Evolutionary conservation across 192 early-diverging fungal species (phyloP), one percentile per base, ranked within the genome.

Genomic region (Coemansia sp.): DNA sequence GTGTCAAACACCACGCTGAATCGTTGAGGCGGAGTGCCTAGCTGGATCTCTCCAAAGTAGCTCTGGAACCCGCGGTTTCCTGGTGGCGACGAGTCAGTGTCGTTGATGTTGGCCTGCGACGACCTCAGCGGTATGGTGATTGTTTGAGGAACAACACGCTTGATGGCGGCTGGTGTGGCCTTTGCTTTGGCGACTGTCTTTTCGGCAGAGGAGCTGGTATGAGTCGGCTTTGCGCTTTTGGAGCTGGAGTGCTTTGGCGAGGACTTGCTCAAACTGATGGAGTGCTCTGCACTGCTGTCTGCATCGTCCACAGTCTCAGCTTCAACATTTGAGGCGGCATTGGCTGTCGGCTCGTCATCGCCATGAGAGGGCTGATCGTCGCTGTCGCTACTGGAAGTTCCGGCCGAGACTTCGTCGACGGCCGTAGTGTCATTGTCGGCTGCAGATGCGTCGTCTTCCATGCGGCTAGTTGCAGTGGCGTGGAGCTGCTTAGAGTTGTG

Each of bases 1-100:
- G 87, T 88, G 51, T 88, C 87, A 63, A 88, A 87, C 19, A 88
- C 85, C 14, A 88, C 86, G 7, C 71, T 69, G 51, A 88, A 88
- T 57, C 58, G 72, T 62, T 88, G 87, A 19, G 79, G 62, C 4
- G 87, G 85, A 11, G 87, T 81, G 8, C 87, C 87, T 11, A 88
- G 66, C 35, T 72, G 19, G 42, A 88, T 65, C 2, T 47, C 56
- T 43, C 82, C 82, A 71, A 71, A 78, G 62, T 78, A 83, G 65
- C 71, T 80, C 57, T 79, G 76, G 41, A 79, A 79, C 4, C 76
- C 76, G 38, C 76, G 76, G 56, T 73, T 70, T 6, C 76, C 76
- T 11, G 76, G 58, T 22, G 67, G 71, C 6, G 70, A 60, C 25
- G 62, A 59, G 60, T 37, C 61, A 25, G 56, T 70, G 15, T 70